These are phyloP conservation scores for Lolium perenne DNA, from an alignment of 176 grass and related monocot species.

Conservation along the genomic window DNA sequence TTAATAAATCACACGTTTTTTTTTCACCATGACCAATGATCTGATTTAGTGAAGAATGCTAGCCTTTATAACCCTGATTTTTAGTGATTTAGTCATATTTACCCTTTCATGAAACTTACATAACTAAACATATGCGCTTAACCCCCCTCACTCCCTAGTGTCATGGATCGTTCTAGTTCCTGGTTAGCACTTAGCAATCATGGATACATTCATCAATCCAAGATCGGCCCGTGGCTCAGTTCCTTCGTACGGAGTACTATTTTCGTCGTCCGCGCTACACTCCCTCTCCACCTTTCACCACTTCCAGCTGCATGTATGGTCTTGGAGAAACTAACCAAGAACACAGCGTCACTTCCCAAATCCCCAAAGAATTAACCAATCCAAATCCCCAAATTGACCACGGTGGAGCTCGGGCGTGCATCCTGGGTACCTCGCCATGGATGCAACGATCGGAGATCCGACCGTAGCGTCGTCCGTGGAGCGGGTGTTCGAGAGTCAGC, in stretches of 20 bases:
- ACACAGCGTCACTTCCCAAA: neutral
- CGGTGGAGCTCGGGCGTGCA: neutral
- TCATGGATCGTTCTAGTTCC: neutral
- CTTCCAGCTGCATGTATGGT: neutral
- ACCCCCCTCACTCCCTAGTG: too few species aligned
- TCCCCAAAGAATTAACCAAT: neutral
- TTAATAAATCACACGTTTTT: too few species aligned
- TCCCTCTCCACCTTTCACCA: slow-evolving; percentile 39
- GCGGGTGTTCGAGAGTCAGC: slow-evolving; percentile 52
- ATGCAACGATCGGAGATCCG: slow-evolving; percentile 47
- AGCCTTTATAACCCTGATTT: too few species aligned
- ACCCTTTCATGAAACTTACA: too few species aligned
- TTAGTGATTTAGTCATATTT: too few species aligned
- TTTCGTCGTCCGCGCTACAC: slow-evolving; percentile 23
- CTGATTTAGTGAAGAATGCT: too few species aligned
- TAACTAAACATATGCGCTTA: too few species aligned
- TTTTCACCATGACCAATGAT: too few species aligned
- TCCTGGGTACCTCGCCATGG: slow-evolving; percentile 15
- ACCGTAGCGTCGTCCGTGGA: slow-evolving; percentile 44
- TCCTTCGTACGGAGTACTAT: neutral
- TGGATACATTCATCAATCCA: neutral
- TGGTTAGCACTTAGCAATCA: neutral
- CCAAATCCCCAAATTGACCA: neutral
- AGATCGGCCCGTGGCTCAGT: neutral
- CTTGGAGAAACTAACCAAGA: neutral